Conservation (phyloP, 176 grass and related monocot genomes). For the Oryza officinalis region DNA sequence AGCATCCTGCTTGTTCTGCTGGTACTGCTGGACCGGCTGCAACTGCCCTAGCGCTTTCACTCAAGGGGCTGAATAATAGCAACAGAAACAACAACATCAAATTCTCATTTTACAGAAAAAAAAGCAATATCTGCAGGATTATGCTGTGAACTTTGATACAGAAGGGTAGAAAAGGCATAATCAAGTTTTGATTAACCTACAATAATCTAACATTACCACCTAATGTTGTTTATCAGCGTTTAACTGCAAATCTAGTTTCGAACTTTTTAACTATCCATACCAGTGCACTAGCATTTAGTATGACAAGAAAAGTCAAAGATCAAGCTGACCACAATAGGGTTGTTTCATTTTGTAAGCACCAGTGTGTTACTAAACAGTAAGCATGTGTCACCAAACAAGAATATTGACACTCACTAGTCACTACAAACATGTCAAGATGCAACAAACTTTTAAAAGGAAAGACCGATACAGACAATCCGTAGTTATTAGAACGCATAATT, state of each 20-base stretch:
- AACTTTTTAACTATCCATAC: background rate
- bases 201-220: background rate
- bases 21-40: constrained; percentile 63
- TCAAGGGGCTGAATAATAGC: constrained; percentile 61
- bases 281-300: background rate
- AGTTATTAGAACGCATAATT: background rate
- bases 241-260: background rate
- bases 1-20: constrained; percentile 68
- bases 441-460: background rate
- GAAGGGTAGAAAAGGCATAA: background rate
- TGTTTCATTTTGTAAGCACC: constrained; percentile 9
- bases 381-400: background rate
- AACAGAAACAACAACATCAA: background rate
- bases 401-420: background rate
- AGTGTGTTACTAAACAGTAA: constrained; percentile 1
- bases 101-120: background rate
- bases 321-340: background rate
- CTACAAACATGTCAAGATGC: background rate
- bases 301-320: background rate
- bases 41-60: constrained; percentile 58
- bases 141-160: constrained; percentile 13
- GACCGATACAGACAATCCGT: background rate
- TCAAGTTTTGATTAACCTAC: constrained; percentile 2
- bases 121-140: background rate
- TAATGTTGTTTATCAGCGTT: background rate